Evolutionary conservation across 148 eudicot genomes (phyloP).

Genomic region (Persicaria maculosa): DNA sequence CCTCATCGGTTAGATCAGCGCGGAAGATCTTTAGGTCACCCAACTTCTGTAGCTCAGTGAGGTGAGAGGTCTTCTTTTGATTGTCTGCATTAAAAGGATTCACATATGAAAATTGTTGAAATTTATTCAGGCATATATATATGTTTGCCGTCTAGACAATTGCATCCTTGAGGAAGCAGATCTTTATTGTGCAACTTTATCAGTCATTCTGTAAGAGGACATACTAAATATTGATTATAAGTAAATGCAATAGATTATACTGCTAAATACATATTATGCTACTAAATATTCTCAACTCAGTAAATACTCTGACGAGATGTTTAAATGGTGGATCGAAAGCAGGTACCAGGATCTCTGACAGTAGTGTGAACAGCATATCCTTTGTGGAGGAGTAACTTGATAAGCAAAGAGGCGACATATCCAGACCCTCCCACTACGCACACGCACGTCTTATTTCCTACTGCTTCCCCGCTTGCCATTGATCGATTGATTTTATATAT

Average conservation of each 20-base stretch:
- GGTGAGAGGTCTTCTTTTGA: constrained; percentile 44
- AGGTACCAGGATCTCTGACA: constrained; percentile 51
- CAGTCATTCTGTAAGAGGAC: too few relatives aligned
- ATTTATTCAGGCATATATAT: background rate
- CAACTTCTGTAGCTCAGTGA: constrained; percentile 22
- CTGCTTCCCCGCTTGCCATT: constrained; percentile 16
- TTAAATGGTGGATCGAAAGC: too few relatives aligned
- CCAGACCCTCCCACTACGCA: constrained; percentile 42
- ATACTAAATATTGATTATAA: too few relatives aligned
- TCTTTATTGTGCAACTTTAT: too few relatives aligned
- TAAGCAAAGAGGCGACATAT: constrained; percentile 40
- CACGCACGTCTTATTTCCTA: constrained; percentile 20
- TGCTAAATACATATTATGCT: too few relatives aligned
- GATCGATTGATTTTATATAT: too few relatives aligned
- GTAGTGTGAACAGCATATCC: constrained; percentile 51
- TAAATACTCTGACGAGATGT: too few relatives aligned
- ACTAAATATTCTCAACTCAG: too few relatives aligned
- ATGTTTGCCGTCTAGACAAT: too few relatives aligned
- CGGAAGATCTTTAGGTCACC: constrained; percentile 39
- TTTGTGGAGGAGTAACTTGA: constrained; percentile 38
- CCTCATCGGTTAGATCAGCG: constrained; percentile 52
- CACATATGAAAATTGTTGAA: background rate
- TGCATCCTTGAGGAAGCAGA: too few relatives aligned
- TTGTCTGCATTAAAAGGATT: constrained; percentile 24
- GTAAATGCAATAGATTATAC: too few relatives aligned